Percentiles rank a stretch among this genome's conserved stretches.
Evolutionary conservation across 169 alveolate genomes (phyloP).

Genomic region (Neospora caninum): DNA sequence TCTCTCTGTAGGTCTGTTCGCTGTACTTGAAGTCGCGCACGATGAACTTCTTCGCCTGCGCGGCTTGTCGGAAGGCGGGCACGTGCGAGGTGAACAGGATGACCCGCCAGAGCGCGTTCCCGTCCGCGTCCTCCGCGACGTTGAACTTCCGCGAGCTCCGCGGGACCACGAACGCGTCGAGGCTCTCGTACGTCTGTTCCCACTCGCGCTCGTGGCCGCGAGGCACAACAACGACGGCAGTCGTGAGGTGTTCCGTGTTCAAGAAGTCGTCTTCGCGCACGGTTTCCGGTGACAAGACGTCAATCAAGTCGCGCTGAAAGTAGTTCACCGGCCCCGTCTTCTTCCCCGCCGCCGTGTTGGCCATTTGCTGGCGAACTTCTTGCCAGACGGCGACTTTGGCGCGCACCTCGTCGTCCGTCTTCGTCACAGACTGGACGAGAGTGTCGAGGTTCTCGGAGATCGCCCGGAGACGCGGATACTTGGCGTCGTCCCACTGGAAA

Average conservation of each 20-base stretch:
- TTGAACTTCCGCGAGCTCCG: slow-evolving; percentile 69
- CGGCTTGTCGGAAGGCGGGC: slow-evolving; percentile 71
- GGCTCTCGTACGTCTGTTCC: slow-evolving; percentile 72
- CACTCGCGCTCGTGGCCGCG: slow-evolving; percentile 74
- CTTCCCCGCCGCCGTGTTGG: slow-evolving; percentile 19
- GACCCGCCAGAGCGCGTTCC: slow-evolving; percentile 79
- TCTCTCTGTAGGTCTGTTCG: slow-evolving; percentile 72
- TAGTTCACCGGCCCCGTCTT: not conserved
- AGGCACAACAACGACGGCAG: slow-evolving; percentile 79
- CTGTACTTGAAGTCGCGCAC: slow-evolving; percentile 80
- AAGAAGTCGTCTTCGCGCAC: slow-evolving; percentile 74
- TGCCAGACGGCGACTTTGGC: slow-evolving; percentile 74
- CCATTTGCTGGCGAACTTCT: slow-evolving; percentile 72
- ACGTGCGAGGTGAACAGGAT: slow-evolving; percentile 74
- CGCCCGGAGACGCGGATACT: slow-evolving; percentile 81
- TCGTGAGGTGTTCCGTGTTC: slow-evolving; percentile 77
- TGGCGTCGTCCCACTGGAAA: slow-evolving; percentile 87
- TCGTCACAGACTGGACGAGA: slow-evolving; percentile 76
- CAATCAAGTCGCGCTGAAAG: slow-evolving; percentile 76
- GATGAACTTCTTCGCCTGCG: slow-evolving; percentile 65
- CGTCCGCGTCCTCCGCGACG: slow-evolving; percentile 79
- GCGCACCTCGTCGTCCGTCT: slow-evolving; percentile 79
- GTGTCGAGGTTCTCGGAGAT: slow-evolving; percentile 76
- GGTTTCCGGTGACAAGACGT: slow-evolving; percentile 79
- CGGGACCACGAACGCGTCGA: slow-evolving; percentile 82